Percentiles rank a stretch among this genome's conserved stretches.
These are phyloP conservation scores for Lichtheimia hyalospora DNA, from an alignment of 371 early-diverging fungal genomes.

Conservation along the genomic window DNA sequence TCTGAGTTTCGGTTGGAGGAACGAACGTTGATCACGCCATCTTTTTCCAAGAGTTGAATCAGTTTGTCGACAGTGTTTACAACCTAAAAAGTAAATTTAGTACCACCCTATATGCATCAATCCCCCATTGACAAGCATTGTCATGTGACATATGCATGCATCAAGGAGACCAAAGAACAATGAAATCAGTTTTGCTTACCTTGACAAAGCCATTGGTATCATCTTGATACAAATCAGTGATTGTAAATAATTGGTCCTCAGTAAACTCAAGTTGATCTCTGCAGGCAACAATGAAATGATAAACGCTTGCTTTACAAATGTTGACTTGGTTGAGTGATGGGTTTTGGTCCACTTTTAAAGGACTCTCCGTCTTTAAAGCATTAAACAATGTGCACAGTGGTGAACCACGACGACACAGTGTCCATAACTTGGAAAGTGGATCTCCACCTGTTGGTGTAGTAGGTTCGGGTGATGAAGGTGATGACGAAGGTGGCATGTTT, in stretches of 20 bases:
- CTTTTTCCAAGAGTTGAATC: conserved; percentile 66
- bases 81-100: conserved; percentile 24
- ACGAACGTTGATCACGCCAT: conserved; percentile 59
- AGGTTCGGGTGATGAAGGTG: conserved; percentile 21
- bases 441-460: conserved; percentile 51
- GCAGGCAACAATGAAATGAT: conserved; percentile 77
- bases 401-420: conserved; percentile 84
- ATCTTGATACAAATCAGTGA: conserved; percentile 87
- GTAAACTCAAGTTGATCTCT: conserved; percentile 63
- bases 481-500: conserved; percentile 8
- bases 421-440: conserved; percentile 86
- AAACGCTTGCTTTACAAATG: conserved; percentile 82
- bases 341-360: conserved; percentile 49
- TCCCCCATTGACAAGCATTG: background rate
- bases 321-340: conserved; percentile 65
- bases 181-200: conserved; percentile 49
- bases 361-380: conserved; percentile 64
- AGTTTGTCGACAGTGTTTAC: conserved; percentile 73
- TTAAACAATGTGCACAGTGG: conserved; percentile 85
- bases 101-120: background rate
- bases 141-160: background rate
- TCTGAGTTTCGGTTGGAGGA: conserved; percentile 53
- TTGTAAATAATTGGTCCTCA: conserved; percentile 83
- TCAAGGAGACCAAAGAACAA: background rate
- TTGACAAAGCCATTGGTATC: conserved; percentile 96